These are phyloP conservation scores for Colletotrichum filicis DNA, from an alignment of 2,329 filamentous ascomycete species.

Conservation along the genomic window DNA sequence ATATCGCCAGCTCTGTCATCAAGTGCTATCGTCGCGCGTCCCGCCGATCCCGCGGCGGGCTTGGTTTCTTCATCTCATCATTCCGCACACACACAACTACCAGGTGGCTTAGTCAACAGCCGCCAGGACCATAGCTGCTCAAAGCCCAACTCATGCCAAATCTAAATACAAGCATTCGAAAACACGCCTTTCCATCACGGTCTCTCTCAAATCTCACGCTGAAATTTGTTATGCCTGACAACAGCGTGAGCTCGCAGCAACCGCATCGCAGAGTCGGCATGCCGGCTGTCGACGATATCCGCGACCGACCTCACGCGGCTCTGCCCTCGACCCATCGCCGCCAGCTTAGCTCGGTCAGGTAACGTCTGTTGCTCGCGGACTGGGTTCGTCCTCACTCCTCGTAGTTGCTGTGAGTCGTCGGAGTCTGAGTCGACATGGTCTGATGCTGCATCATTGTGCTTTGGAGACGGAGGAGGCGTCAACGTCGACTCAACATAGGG, in stretches of 20 bases:
- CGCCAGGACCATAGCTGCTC: background rate
- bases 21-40: background rate
- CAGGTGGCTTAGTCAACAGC: background rate
- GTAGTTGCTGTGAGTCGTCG: background rate
- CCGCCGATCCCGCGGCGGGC: slow-evolving; percentile 15
- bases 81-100: background rate
- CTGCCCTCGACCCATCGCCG: background rate
- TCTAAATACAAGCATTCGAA: background rate
- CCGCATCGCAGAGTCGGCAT: slow-evolving; percentile 15
- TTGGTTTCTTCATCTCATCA: background rate
- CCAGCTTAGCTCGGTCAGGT: background rate
- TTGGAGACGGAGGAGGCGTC: background rate
- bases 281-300: slow-evolving; percentile 12
- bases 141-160: background rate
- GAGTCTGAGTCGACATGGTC: background rate
- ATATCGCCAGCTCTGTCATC: slow-evolving; percentile 3
- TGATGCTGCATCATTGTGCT: background rate
- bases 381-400: background rate
- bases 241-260: slow-evolving; percentile 17
- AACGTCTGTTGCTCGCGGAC: background rate
- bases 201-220: background rate
- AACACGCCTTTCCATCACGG: background rate
- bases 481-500: background rate
- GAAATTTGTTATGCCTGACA: slow-evolving; percentile 8
- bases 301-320: background rate